These are phyloP conservation scores for Leishmania mexicana DNA, from an alignment of 208 protist genomes.

Conservation along the genomic window DNA sequence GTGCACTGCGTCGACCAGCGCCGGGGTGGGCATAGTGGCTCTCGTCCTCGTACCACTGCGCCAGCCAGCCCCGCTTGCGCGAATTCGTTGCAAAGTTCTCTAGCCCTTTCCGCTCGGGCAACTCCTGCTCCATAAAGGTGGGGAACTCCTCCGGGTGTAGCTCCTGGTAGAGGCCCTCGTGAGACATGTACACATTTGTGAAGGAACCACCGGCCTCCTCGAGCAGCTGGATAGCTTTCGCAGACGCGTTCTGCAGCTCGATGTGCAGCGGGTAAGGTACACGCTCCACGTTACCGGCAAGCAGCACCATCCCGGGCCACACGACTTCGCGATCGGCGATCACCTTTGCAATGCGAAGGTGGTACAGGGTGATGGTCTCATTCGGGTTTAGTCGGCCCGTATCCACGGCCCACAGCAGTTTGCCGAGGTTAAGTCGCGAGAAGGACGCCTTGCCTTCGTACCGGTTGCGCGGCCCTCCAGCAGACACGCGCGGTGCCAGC, in stretches of 20 bases:
- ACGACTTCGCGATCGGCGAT: constrained; percentile 77
- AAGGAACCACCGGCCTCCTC: constrained; percentile 90
- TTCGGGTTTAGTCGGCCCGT: constrained; percentile 87
- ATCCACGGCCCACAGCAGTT: constrained; percentile 90
- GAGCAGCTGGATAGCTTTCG: constrained; percentile 78
- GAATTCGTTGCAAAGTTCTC: constrained; percentile 77
- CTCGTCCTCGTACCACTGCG: constrained; percentile 90
- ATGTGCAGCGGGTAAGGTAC: constrained; percentile 86
- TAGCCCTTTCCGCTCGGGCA: constrained; percentile 82
- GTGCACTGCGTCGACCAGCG: constrained; percentile 71
- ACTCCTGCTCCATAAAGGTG: constrained; percentile 77
- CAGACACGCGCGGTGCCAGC: constrained; percentile 87
- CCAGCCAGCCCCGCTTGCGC: constrained; percentile 79
- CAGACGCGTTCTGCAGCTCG: constrained; percentile 89
- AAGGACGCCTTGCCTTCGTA: constrained; percentile 88
- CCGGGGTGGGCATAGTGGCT: constrained; percentile 87
- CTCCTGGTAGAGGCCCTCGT: constrained; percentile 91
- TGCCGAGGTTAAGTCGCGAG: constrained; percentile 65
- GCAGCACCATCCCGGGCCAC: constrained; percentile 88
- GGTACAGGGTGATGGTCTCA: constrained; percentile 88
- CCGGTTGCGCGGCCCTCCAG: constrained; percentile 78
- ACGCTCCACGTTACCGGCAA: constrained; percentile 61
- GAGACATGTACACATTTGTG: constrained; percentile 88
- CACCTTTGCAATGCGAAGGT: constrained; percentile 73
- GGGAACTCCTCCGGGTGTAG: constrained; percentile 88